Conservation (phyloP, 805 yeast genomes). For the Saccharomyces cerevisiae region DNA sequence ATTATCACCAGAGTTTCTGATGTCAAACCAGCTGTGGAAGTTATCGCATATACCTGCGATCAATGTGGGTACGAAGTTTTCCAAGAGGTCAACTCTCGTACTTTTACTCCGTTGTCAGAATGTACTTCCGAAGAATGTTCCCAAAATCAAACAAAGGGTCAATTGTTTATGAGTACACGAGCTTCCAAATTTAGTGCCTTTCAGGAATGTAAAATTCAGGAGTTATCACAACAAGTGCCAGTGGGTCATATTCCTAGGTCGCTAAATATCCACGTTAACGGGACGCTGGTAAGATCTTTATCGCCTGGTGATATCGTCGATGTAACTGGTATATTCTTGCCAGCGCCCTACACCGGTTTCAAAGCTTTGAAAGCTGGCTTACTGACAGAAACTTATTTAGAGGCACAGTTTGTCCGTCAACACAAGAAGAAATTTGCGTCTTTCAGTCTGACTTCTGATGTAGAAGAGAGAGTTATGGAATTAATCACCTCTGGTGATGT, state of each 20-base stretch:
- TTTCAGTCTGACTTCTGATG: conserved; percentile 48
- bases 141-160: conserved; percentile 77
- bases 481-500: conserved; percentile 58
- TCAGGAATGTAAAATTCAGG: conserved; percentile 94
- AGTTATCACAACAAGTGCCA: conserved; percentile 91
- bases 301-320: conserved; percentile 95
- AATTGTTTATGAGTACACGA: conserved; percentile 83
- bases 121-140: conserved; percentile 78
- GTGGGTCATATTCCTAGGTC: conserved; percentile 95
- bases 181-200: conserved; percentile 93
- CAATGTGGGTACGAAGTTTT: conserved; percentile 94
- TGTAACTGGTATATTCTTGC: conserved; percentile 84
- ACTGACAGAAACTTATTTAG: conserved; percentile 86
- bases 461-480: conserved; percentile 45
- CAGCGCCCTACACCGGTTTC: conserved; percentile 93
- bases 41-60: conserved; percentile 94
- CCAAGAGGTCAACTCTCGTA: conserved; percentile 82
- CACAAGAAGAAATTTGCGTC: conserved; percentile 82
- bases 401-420: conserved; percentile 77
- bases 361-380: conserved; percentile 88
- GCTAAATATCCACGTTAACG: conserved; percentile 79
- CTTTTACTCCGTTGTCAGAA: conserved; percentile 79
- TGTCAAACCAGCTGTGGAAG: conserved; percentile 85
- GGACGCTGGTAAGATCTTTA: conserved; percentile 77
- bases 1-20: conserved; percentile 93